Evolutionary conservation across 2,329 filamentous ascomycete species (phyloP).

Genomic region (Coniella lustricola): DNA sequence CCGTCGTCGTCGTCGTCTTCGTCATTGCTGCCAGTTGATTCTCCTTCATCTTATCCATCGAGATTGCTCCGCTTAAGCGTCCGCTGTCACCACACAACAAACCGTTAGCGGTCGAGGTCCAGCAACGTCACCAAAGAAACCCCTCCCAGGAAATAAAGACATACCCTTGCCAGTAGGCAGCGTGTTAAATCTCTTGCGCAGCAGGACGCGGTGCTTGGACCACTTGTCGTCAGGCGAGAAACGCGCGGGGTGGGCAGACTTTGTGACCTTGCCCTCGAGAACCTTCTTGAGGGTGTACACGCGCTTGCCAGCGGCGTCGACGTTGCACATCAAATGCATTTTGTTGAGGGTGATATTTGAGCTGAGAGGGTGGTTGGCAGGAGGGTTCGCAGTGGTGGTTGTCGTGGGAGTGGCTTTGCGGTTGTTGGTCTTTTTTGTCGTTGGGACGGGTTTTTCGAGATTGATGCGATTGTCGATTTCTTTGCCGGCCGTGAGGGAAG

Average conservation of each 20-base stretch:
- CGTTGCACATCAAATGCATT: conserved; percentile 73
- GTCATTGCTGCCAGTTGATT: background rate
- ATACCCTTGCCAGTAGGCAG: conserved; percentile 71
- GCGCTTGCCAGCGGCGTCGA: conserved; percentile 76
- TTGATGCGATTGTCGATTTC: background rate
- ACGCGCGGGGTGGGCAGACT: conserved; percentile 89
- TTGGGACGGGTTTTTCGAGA: background rate
- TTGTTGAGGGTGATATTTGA: conserved; percentile 7
- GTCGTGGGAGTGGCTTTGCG: background rate
- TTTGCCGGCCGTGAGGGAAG: background rate
- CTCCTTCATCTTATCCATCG: too few relatives aligned
- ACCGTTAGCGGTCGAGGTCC: too few relatives aligned
- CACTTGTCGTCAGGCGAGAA: conserved; percentile 99
- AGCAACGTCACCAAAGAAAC: background rate
- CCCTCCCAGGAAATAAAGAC: conserved; percentile 19
- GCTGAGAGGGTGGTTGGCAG: background rate
- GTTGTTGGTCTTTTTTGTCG: too few relatives aligned
- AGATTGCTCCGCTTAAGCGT: background rate
- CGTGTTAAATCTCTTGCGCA: conserved; percentile 89
- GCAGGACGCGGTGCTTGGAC: conserved; percentile 87
- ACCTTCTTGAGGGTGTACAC: conserved; percentile 95
- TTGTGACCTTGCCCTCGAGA: conserved; percentile 75
- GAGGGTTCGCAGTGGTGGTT: background rate
- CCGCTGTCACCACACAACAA: background rate
- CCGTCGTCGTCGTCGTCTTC: too few relatives aligned